Percentiles rank a stretch among this genome's conserved stretches.
phyloP scores from a whole-genome alignment of 768 basidiomycete species.

The Suillus lakei region DNA sequence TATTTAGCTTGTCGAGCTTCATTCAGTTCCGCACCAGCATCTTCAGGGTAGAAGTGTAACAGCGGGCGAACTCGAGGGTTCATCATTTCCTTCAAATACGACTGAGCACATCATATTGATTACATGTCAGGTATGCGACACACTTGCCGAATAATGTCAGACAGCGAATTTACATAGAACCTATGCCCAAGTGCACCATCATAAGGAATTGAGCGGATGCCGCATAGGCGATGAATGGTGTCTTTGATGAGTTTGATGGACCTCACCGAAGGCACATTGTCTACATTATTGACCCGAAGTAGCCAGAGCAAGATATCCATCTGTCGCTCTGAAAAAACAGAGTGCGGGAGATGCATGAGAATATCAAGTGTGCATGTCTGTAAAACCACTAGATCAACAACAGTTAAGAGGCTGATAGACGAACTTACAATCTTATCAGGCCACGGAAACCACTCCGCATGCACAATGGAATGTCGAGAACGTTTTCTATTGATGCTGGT shows the following conservation, averaged over 20 bases:
- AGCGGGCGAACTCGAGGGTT: conserved; percentile 40
- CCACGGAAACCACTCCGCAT: conserved; percentile 7
- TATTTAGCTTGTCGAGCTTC: conserved; percentile 30
- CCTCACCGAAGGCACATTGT: conserved; percentile 21
- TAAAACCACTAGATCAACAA: background rate
- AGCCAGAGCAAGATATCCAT: conserved; percentile 36
- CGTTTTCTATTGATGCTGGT: background rate
- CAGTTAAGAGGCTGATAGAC: background rate
- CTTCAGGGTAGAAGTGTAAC: conserved; percentile 40
- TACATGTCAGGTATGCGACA: background rate
- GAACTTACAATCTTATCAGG: background rate
- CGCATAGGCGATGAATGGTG: conserved; percentile 30
- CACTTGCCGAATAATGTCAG: conserved; percentile 38
- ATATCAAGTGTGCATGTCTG: conserved; percentile 37
- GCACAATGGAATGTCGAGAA: background rate
- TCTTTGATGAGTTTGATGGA: conserved; percentile 16
- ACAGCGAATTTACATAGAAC: conserved; percentile 37
- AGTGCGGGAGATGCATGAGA: conserved; percentile 36
- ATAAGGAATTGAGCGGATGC: conserved; percentile 33
- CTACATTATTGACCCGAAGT: conserved; percentile 24
- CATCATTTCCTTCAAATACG: conserved; percentile 37
- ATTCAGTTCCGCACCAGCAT: conserved; percentile 21
- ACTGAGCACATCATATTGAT: background rate
- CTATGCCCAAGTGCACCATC: conserved; percentile 36
- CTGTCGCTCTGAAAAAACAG: conserved; percentile 35